Evolutionary conservation across 1,139 yeast genomes (phyloP).

Genomic region (Candida smagusa): DNA sequence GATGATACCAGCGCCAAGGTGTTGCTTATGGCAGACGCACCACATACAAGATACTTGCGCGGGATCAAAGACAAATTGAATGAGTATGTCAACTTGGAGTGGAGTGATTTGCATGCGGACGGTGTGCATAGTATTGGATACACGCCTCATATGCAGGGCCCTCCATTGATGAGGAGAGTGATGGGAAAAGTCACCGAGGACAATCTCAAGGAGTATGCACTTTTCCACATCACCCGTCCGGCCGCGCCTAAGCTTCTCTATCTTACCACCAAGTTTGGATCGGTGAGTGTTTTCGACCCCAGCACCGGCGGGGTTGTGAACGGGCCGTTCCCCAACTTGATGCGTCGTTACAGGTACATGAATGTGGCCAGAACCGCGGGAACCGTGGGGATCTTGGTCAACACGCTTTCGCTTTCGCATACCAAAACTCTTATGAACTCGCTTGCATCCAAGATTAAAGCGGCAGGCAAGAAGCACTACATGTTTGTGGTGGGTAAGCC

Average conservation of each 20-base stretch:
- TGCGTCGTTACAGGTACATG: slow-evolving; percentile 82
- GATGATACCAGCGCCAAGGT: slow-evolving; percentile 34
- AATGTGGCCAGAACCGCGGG: slow-evolving; percentile 88
- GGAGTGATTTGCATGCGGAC: slow-evolving; percentile 45
- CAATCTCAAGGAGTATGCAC: slow-evolving; percentile 35
- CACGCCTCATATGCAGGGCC: slow-evolving; percentile 14
- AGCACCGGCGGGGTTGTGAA: slow-evolving; percentile 21
- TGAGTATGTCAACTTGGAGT: slow-evolving; percentile 42
- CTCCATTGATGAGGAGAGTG: slow-evolving; percentile 22
- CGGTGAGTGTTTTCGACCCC: slow-evolving; percentile 51
- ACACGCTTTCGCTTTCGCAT: slow-evolving; percentile 77
- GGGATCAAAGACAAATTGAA: slow-evolving; percentile 27
- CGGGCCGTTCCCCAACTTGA: slow-evolving; percentile 74
- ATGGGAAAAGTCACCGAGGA: slow-evolving; percentile 18
- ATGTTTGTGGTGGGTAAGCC: slow-evolving; percentile 97
- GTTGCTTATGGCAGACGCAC: slow-evolving; percentile 67
- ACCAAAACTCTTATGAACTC: slow-evolving; percentile 62
- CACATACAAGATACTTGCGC: slow-evolving; percentile 45
- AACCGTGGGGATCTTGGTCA: slow-evolving; percentile 85
- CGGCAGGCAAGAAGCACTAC: slow-evolving; percentile 87
- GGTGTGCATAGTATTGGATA: slow-evolving; percentile 43
- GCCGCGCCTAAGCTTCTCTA: slow-evolving; percentile 76
- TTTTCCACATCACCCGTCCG: slow-evolving; percentile 73
- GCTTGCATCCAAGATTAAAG: slow-evolving; percentile 57
- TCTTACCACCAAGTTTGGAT: slow-evolving; percentile 64